Evolutionary conservation across 2,329 filamentous ascomycete species (phyloP).

Genomic region (Aspergillus bombycis): DNA sequence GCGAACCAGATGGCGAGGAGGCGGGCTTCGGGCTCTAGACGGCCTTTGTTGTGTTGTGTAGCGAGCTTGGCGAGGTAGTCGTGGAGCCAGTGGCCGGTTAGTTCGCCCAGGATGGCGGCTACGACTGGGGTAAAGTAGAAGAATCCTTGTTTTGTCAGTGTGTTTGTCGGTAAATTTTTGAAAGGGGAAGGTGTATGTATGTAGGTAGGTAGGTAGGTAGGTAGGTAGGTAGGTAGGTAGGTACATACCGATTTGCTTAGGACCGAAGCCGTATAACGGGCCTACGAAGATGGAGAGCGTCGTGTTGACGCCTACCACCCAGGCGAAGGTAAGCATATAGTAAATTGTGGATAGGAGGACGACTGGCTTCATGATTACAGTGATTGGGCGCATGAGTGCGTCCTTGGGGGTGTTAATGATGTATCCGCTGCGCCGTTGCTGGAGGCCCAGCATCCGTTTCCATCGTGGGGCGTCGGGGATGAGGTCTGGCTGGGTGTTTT

Average conservation of each 20-base stretch:
- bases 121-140: slow-evolving; percentile 64
- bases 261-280: slow-evolving; percentile 55
- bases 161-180: slow-evolving; percentile 5
- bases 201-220: slow-evolving; percentile 23
- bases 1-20: slow-evolving; percentile 53
- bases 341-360: slow-evolving; percentile 41
- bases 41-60: slow-evolving; percentile 52
- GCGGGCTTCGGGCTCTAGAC: slow-evolving; percentile 61
- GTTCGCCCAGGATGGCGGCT: slow-evolving; percentile 57
- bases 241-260: slow-evolving; percentile 53
- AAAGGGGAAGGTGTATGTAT: not conserved
- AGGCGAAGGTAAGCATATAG: slow-evolving; percentile 46
- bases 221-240: too few species aligned
- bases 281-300: slow-evolving; percentile 57
- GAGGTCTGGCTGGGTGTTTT: slow-evolving; percentile 17
- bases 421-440: slow-evolving; percentile 36
- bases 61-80: slow-evolving; percentile 53
- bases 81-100: slow-evolving; percentile 60
- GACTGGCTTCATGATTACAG: slow-evolving; percentile 43
- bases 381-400: slow-evolving; percentile 40
- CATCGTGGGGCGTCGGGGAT: slow-evolving; percentile 34
- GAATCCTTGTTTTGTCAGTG: slow-evolving; percentile 33
- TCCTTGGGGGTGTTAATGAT: slow-evolving; percentile 34
- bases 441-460: slow-evolving; percentile 38
- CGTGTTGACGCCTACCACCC: slow-evolving; percentile 58